phyloP scores from a whole-genome alignment of 169 alveolate species.

The Plasmodium relictum region DNA sequence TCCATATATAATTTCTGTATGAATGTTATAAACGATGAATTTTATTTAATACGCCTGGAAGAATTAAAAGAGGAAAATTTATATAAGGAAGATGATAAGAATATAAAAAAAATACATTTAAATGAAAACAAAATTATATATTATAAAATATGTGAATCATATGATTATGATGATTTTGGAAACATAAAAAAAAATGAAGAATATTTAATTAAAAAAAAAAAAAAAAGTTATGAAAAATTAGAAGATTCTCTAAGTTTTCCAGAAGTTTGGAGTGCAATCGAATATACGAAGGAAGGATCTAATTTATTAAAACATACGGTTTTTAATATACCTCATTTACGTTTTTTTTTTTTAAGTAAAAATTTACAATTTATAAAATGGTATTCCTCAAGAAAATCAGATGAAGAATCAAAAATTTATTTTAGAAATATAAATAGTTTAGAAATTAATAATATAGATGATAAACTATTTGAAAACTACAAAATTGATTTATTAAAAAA shows the following conservation, averaged over 20 bases:
- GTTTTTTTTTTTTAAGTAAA: conserved; percentile 50
- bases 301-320: conserved; percentile 52
- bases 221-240: background rate
- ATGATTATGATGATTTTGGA: background rate
- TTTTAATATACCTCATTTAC: conserved; percentile 53
- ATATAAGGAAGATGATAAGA: background rate
- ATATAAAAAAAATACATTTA: background rate
- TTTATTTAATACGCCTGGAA: conserved; percentile 29
- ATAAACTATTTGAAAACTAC: conserved; percentile 14
- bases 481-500: conserved; percentile 35
- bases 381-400: conserved; percentile 54
- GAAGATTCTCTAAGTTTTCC: conserved; percentile 24
- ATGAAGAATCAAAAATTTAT: conserved; percentile 51
- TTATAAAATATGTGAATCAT: background rate
- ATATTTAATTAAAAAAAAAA: background rate
- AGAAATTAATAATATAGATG: conserved; percentile 31
- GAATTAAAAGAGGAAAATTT: conserved; percentile 13
- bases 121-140: background rate
- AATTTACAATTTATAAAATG: conserved; percentile 33
- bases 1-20: conserved; percentile 31
- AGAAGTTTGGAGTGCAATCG: conserved; percentile 49
- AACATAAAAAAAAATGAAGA: background rate
- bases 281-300: conserved; percentile 63
- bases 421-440: conserved; percentile 32
- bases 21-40: conserved; percentile 25